These are phyloP conservation scores for Linanthus parryae DNA, from an alignment of 148 eudicot genomes.

Conservation along the genomic window DNA sequence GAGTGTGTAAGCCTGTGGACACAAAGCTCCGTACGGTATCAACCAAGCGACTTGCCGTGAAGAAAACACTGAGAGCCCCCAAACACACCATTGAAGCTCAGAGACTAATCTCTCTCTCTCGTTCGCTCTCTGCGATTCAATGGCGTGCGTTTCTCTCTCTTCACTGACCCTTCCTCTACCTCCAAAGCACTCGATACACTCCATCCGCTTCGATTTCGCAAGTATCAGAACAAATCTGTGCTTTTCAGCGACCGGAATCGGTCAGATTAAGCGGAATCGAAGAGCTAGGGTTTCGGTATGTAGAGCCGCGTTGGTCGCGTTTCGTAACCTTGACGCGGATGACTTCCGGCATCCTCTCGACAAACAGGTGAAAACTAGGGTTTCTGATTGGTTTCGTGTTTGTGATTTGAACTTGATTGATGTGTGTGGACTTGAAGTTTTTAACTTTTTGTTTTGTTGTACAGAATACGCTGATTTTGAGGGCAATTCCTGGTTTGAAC, in stretches of 20 bases:
- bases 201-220: background rate
- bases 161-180: constrained; percentile 22
- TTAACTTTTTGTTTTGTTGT: background rate
- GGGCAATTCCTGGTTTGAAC: constrained; percentile 87
- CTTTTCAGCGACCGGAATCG: constrained; percentile 16
- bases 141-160: constrained; percentile 45
- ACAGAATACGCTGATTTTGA: constrained; percentile 79
- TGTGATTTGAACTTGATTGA: background rate
- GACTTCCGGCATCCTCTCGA: constrained; percentile 95
- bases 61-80: background rate
- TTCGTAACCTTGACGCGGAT: constrained; percentile 76
- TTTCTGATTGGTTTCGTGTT: background rate
- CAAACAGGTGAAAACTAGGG: constrained; percentile 43
- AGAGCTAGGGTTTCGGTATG: constrained; percentile 22
- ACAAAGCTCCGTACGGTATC: constrained; percentile 2
- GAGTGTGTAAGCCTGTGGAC: constrained; percentile 26
- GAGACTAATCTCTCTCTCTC: background rate
- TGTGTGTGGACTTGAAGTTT: background rate
- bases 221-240: constrained; percentile 10
- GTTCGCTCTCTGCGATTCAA: constrained; percentile 1
- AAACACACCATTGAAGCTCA: background rate
- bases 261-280: constrained; percentile 15
- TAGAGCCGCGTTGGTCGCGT: constrained; percentile 43
- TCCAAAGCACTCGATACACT: constrained; percentile 14
- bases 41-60: background rate